Evolutionary conservation across 2,329 filamentous ascomycete genomes (phyloP).

Genomic region (Oidium heveae): DNA sequence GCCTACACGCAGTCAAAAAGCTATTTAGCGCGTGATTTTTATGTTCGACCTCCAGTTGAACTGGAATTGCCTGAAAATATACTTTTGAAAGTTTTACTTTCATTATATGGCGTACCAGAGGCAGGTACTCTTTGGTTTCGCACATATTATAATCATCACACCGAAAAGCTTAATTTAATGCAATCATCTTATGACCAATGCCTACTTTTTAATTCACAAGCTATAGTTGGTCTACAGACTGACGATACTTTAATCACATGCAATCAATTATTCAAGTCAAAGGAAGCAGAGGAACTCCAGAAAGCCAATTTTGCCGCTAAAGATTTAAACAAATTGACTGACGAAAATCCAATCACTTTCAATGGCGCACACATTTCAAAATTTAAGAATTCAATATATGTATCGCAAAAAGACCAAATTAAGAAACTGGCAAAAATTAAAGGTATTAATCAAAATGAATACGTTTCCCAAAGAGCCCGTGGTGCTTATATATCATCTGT

Average conservation of each 20-base stretch:
- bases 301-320: background rate
- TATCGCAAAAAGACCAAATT: background rate
- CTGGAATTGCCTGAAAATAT: no score
- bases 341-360: background rate
- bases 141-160: background rate
- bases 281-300: background rate
- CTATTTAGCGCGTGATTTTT: no score
- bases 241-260: no score
- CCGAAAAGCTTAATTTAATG: background rate
- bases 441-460: background rate
- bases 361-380: background rate
- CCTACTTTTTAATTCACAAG: background rate
- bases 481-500: background rate
- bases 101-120: no score
- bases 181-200: background rate
- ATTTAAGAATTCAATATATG: background rate
- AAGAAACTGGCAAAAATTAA: background rate
- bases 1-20: no score
- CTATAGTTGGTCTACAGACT: background rate
- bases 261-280: background rate
- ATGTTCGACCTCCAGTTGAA: no score
- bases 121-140: background rate
- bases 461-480: background rate
- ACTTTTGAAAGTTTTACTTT: no score
- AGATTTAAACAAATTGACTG: background rate